These are phyloP conservation scores for Aspergillus japonicus DNA, from an alignment of 2,329 filamentous ascomycete species.

Conservation along the genomic window DNA sequence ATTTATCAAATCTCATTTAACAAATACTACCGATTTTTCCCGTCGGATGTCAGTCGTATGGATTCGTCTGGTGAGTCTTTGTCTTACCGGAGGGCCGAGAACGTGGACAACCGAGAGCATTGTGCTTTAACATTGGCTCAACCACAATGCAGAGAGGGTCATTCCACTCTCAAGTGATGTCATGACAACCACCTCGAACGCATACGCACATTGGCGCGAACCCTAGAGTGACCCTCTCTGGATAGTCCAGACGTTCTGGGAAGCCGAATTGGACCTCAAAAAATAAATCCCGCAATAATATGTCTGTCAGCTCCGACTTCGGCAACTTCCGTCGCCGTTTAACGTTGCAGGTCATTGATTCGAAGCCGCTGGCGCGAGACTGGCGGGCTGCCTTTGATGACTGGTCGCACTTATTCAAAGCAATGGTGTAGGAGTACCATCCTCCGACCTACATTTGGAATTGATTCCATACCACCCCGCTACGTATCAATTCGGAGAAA, in stretches of 20 bases:
- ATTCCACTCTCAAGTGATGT: not conserved
- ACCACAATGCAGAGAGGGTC: not conserved
- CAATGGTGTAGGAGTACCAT: too few relatives aligned
- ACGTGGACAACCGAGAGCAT: not conserved
- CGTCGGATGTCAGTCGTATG: not conserved
- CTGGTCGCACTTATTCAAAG: too few relatives aligned
- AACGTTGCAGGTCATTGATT: not conserved
- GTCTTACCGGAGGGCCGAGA: not conserved
- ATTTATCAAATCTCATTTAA: not conserved
- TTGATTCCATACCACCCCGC: too few relatives aligned
- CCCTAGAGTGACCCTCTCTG: not conserved
- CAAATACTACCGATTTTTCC: not conserved
- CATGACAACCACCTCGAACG: not conserved
- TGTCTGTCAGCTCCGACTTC: not conserved
- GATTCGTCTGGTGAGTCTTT: not conserved
- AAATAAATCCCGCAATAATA: not conserved
- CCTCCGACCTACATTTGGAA: too few relatives aligned
- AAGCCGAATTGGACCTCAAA: not conserved
- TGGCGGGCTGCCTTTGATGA: not conserved
- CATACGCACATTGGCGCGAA: not conserved
- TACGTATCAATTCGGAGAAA: too few relatives aligned
- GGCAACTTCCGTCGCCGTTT: not conserved
- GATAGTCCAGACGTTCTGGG: not conserved
- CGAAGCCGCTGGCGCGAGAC: not conserved
- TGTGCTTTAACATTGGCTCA: not conserved